Evolutionary conservation across 495 filamentous ascomycete genomes (phyloP).

Genomic region (Aspergillus baeticus): DNA sequence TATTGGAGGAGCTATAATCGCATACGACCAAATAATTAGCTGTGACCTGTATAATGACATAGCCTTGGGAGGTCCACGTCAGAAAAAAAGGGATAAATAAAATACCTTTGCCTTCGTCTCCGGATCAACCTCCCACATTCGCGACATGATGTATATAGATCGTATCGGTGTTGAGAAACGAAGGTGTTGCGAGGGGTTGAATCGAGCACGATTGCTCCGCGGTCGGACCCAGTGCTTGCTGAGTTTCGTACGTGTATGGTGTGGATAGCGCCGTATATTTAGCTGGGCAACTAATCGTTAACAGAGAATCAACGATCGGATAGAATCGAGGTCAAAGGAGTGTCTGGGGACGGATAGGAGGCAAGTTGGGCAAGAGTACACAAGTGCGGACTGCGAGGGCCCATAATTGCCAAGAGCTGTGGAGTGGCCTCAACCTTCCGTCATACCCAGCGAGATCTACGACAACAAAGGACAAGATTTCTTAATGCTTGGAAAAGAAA

Average conservation of each 20-base stretch:
- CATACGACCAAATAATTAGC: slow-evolving; percentile 15
- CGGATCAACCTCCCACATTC: slow-evolving; percentile 97
- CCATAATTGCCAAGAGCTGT: slow-evolving; percentile 2
- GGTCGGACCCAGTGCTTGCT: neutral
- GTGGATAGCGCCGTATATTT: neutral
- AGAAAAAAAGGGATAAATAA: slow-evolving; percentile 1
- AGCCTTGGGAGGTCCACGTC: neutral
- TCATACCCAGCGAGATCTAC: neutral
- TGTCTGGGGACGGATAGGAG: neutral
- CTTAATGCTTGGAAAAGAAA: slow-evolving; percentile 2
- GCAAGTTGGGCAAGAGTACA: slow-evolving; percentile 5
- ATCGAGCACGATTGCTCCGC: neutral
- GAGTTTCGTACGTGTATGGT: neutral
- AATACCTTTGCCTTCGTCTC: slow-evolving; percentile 88
- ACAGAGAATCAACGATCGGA: neutral
- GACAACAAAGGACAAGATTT: neutral
- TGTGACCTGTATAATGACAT: neutral
- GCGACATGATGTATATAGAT: slow-evolving; percentile 39
- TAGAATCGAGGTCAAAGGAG: slow-evolving; percentile 1
- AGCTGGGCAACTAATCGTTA: no score
- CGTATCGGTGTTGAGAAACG: neutral
- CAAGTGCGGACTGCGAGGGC: neutral
- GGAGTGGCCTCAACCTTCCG: neutral
- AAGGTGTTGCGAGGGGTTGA: neutral
- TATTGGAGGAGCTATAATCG: slow-evolving; percentile 71